These are phyloP conservation scores for Hyphopichia fennica DNA, from an alignment of 1,139 yeast species.

Conservation along the genomic window DNA sequence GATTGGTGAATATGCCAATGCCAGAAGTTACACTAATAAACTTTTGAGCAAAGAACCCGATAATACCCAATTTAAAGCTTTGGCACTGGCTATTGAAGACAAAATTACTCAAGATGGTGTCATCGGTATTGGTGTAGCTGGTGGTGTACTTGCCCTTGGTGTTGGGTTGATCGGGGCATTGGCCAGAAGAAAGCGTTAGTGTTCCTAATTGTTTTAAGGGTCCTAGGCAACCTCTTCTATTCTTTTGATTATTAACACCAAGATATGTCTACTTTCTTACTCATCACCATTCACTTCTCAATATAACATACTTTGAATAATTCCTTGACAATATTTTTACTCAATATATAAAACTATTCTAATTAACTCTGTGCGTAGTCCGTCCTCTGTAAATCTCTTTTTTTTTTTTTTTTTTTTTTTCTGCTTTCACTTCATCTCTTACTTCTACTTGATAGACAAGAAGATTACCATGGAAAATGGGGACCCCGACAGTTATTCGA, in stretches of 20 bases:
- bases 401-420: neutral
- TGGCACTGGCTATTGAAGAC: conserved; percentile 78
- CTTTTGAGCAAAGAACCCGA: conserved; percentile 78
- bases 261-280: too few relatives aligned
- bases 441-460: neutral
- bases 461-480: neutral
- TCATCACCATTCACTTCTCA: too few relatives aligned
- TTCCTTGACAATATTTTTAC: too few relatives aligned
- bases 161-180: conserved; percentile 67
- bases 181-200: conserved; percentile 39
- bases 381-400: neutral
- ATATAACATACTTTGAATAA: too few relatives aligned
- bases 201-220: too few relatives aligned
- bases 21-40: conserved; percentile 81
- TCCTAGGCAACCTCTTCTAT: too few relatives aligned
- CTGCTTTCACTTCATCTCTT: neutral
- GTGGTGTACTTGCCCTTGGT: conserved; percentile 82
- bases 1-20: conserved; percentile 81
- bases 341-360: too few relatives aligned
- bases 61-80: conserved; percentile 70
- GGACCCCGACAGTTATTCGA: conserved; percentile 1
- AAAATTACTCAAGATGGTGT: conserved; percentile 84
- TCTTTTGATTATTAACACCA: too few relatives aligned
- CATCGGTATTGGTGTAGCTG: conserved; percentile 82
- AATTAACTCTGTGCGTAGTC: too few relatives aligned